phyloP scores from a whole-genome alignment of 2,329 filamentous ascomycete species.

The Cladosporium phlei region DNA sequence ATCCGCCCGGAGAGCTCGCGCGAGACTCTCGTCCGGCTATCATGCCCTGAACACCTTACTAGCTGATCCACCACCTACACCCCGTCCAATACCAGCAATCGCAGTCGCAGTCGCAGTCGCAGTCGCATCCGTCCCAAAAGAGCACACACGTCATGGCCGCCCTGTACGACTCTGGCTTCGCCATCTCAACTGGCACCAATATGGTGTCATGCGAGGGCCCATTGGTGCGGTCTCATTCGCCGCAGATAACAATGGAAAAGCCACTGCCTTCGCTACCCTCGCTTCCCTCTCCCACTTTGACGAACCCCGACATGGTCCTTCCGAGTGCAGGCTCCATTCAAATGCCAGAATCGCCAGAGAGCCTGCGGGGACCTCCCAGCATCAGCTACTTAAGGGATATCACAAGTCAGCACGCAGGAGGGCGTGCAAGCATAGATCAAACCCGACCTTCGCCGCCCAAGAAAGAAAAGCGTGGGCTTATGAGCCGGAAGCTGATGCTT shows the following conservation, averaged over 20 bases:
- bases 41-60: no score
- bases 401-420: conserved; percentile 7
- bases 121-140: no score
- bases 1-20: no score
- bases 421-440: conserved; percentile 9
- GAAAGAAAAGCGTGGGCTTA: conserved; percentile 28
- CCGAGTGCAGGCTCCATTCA: conserved; percentile 51
- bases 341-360: conserved; percentile 20
- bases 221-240: background rate
- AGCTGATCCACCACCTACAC: no score
- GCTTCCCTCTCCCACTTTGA: conserved; percentile 77
- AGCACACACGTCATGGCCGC: conserved; percentile 1
- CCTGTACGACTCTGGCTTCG: conserved; percentile 2
- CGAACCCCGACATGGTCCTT: conserved; percentile 90
- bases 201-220: conserved; percentile 1
- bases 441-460: conserved; percentile 9
- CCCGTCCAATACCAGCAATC: no score
- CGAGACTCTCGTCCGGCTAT: no score
- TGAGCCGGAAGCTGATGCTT: conserved; percentile 31
- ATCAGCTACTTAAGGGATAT: conserved; percentile 25
- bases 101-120: no score
- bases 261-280: conserved; percentile 20
- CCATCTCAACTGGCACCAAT: background rate
- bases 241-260: conserved; percentile 5
- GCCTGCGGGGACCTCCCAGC: conserved; percentile 24